Conservation (phyloP, 1,139 yeast genomes). For the Protomyces gravidus region DNA sequence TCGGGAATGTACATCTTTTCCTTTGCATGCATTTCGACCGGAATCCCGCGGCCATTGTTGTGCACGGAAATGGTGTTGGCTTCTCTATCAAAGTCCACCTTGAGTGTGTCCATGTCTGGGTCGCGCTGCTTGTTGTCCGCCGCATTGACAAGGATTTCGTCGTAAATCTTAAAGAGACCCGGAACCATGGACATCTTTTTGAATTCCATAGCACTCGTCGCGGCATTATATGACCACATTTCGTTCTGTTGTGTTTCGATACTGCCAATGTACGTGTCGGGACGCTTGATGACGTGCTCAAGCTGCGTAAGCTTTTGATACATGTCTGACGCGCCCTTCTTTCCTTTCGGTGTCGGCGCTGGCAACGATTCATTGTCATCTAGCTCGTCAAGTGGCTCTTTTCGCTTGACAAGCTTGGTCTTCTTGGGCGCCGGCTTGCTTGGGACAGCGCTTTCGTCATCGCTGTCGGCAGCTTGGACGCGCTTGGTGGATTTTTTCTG, state of each 20-base stretch:
- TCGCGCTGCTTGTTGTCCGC: conserved; percentile 98
- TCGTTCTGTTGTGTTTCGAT: conserved; percentile 73
- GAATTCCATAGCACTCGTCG: conserved; percentile 62
- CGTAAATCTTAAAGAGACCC: conserved; percentile 92
- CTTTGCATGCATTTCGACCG: conserved; percentile 83
- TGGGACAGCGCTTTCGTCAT: conserved; percentile 4
- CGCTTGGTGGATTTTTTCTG: conserved; percentile 9
- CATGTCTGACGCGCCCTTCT: conserved; percentile 62
- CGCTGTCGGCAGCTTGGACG: conserved; percentile 13
- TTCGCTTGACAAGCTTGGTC: conserved; percentile 32
- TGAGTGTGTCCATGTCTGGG: conserved; percentile 77
- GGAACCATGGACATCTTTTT: conserved; percentile 74
- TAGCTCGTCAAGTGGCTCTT: background rate
- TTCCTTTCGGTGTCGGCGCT: background rate
- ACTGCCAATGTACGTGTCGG: conserved; percentile 96
- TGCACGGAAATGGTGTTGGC: conserved; percentile 69
- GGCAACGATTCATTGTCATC: background rate
- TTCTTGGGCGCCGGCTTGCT: conserved; percentile 17
- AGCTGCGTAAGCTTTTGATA: conserved; percentile 83
- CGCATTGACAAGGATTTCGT: conserved; percentile 94
- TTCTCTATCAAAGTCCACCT: conserved; percentile 73
- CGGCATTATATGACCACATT: conserved; percentile 81
- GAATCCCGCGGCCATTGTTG: conserved; percentile 95
- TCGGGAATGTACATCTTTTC: conserved; percentile 94
- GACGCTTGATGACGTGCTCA: conserved; percentile 94